These are phyloP conservation scores for Geranomyces michiganensis DNA, from an alignment of 192 early-diverging fungal species.

Conservation along the genomic window DNA sequence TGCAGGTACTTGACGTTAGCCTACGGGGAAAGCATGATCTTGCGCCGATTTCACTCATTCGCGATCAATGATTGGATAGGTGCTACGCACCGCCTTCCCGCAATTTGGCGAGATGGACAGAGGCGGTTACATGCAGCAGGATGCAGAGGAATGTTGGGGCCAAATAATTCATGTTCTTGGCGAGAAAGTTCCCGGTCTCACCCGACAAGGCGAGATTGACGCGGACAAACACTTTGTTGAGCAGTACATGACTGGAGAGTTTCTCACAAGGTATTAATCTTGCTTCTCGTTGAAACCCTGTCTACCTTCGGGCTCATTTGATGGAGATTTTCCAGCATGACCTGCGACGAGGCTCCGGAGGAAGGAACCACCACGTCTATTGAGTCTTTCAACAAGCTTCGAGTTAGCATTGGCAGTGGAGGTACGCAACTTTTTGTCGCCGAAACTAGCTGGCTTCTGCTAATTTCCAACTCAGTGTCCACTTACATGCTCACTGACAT, in stretches of 20 bases:
- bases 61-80: conserved; percentile 45
- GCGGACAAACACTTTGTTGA: conserved; percentile 66
- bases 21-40: not conserved
- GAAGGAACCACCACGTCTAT: conserved; percentile 64
- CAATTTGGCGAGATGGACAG: conserved; percentile 83
- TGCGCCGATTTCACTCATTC: not conserved
- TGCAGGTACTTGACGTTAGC: conserved; percentile 63
- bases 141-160: conserved; percentile 98
- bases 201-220: conserved; percentile 36
- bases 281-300: too few species aligned
- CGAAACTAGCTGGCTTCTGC: not conserved
- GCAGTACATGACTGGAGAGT: conserved; percentile 76
- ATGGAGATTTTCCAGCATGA: conserved; percentile 49
- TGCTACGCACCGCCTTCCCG: conserved; percentile 79
- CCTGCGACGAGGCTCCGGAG: conserved; percentile 78
- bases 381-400: conserved; percentile 78
- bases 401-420: conserved; percentile 61
- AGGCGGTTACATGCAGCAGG: conserved; percentile 85
- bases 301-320: not conserved
- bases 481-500: conserved; percentile 81
- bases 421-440: conserved; percentile 20
- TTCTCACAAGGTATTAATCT: conserved; percentile 38
- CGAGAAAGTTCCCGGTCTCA: conserved; percentile 59
- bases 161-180: conserved; percentile 75
- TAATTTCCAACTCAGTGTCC: conserved; percentile 47